Conservation (phyloP, 257 asterid genomes). For the Plantago major region DNA sequence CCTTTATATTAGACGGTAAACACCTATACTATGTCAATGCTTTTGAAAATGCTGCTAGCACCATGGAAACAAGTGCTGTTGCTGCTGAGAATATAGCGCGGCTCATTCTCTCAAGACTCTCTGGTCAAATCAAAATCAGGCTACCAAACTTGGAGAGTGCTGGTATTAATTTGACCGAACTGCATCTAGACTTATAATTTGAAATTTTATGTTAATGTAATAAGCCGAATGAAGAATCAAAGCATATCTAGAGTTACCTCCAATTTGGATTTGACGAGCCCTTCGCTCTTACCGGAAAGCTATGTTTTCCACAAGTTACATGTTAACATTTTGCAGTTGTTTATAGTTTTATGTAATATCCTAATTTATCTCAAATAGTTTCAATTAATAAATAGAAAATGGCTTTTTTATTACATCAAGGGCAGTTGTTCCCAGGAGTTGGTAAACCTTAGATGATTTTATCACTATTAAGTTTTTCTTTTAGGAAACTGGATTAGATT, state of each 20-base stretch:
- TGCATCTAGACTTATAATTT: constrained; percentile 54
- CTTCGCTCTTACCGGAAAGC: too few relatives aligned
- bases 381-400: too few relatives aligned
- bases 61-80: constrained; percentile 94
- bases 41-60: constrained; percentile 96
- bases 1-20: constrained; percentile 58
- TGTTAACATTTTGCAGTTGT: too few relatives aligned
- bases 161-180: constrained; percentile 23
- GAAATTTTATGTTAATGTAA: neutral
- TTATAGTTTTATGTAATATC: too few relatives aligned
- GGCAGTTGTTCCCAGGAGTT: too few relatives aligned
- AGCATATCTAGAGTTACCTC: neutral
- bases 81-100: constrained; percentile 96
- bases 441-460: too few relatives aligned
- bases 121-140: constrained; percentile 17
- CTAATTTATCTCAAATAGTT: too few relatives aligned
- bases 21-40: constrained; percentile 92
- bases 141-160: constrained; percentile 43
- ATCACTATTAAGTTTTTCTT: too few relatives aligned
- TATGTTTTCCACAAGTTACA: too few relatives aligned
- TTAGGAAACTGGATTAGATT: too few relatives aligned
- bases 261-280: too few relatives aligned
- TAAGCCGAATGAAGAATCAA: neutral
- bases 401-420: too few relatives aligned
- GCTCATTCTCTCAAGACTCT: constrained; percentile 70